Percentiles rank a stretch among this genome's conserved stretches.
Conservation (phyloP, 2,329 filamentous ascomycete species). For the Penicillium hordei region DNA sequence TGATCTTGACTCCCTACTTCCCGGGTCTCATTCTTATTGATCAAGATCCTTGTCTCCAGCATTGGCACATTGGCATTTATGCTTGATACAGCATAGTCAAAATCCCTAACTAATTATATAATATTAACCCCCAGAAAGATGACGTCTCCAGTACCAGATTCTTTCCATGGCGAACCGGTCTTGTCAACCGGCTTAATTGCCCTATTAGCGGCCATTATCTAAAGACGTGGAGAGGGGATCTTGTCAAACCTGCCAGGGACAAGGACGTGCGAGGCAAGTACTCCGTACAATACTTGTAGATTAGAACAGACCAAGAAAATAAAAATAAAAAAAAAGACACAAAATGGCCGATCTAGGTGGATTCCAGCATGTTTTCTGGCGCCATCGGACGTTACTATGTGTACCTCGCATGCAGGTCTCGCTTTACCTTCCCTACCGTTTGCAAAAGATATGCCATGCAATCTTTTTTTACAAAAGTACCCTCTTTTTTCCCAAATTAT, state of each 20-base stretch:
- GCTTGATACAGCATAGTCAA: background rate
- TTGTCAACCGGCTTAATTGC: background rate
- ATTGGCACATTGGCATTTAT: background rate
- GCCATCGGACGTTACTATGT: slow-evolving; percentile 14
- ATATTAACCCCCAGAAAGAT: slow-evolving; percentile 8
- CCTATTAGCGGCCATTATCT: slow-evolving; percentile 10
- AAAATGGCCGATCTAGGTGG: slow-evolving; percentile 12
- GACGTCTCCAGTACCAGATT: slow-evolving; percentile 15
- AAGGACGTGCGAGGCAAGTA: slow-evolving; percentile 20
- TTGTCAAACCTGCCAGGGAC: slow-evolving; percentile 21
- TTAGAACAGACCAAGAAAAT: slow-evolving; percentile 10
- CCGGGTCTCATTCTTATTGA: slow-evolving; percentile 7
- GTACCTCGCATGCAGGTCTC: slow-evolving; percentile 14
- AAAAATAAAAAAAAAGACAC: slow-evolving; percentile 2
- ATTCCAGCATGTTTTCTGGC: slow-evolving; percentile 14
- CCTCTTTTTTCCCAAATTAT: background rate
- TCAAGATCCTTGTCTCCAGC: background rate
- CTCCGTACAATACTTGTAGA: background rate
- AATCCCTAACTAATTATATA: background rate
- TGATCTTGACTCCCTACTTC: slow-evolving; percentile 6
- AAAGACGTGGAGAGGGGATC: background rate
- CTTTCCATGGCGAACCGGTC: slow-evolving; percentile 12
- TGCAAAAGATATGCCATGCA: background rate
- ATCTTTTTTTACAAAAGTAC: background rate
- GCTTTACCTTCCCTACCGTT: slow-evolving; percentile 19